Base-by-base conservation (phyloP, 177 flowering plant genomes). In the Vitis hybrid region DNA sequence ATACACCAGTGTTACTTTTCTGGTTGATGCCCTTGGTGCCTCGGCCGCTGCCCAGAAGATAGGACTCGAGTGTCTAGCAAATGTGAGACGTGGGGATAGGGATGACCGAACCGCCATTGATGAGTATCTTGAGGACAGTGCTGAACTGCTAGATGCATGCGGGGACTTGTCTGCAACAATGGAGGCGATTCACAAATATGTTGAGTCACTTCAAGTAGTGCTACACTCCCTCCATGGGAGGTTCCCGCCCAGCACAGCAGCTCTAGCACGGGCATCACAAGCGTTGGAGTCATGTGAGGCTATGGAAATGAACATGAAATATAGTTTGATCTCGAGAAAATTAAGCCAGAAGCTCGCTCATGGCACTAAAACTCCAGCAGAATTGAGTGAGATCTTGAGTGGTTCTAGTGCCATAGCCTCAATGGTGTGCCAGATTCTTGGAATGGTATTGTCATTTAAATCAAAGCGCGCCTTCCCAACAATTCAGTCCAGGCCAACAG, bases 131-230 rank as follows among this genome's bases (percentile, higher is more conserved):
- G 81, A 80, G 0, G 74, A 75, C 21, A 72, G 56, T 5, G 52
- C 77, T 14, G 79, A 71, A 17, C 61, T 83, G 69, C 78, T 83
- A 0, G 86, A 83, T 54, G 72, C 80, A 11, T 81, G 82, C 62
- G 80, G 77, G 26, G 21, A 62, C 2, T 51, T 81, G 3, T 61
- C 71, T 0, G 82, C 77, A 39, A 73, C 59, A 61, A 66, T 74
- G 11, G 86, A 73, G 18, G 52, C 11, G 0, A 18, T 81, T 14
- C 69, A 51, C 6, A 66, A 72, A 14, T 83, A 83, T 70, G 51
- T 72, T 3, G 65, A 75, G 2, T 75, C 70, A 12, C 34, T 83
- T 60, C 52, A 48, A 23, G 34, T 65, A 2, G 79, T 71, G 5
- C 9, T 67, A 10, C 81, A 74, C 30, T 73, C 70, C 48, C 52